Percentiles rank a stretch among this genome's conserved stretches.
phyloP scores from a whole-genome alignment of 257 asterid genomes.

The Anisodus tanguticus region DNA sequence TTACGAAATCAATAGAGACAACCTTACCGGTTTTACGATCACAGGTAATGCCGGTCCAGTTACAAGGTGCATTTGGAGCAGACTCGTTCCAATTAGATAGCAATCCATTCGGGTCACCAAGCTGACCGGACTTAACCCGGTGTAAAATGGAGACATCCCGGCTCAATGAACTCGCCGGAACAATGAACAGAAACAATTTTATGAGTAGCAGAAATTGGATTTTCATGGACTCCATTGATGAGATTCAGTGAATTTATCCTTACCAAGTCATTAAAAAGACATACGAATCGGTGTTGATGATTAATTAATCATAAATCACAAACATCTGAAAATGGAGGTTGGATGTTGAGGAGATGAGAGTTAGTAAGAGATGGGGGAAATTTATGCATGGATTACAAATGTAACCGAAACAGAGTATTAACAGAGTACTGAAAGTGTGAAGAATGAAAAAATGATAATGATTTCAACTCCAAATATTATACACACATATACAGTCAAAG shows the following conservation, averaged over 20 bases:
- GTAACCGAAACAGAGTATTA: not conserved
- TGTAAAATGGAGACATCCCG: constrained; percentile 66
- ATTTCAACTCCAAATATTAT: not conserved
- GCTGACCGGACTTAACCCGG: constrained; percentile 54
- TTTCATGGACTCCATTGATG: constrained; percentile 36
- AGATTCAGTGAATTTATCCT: not conserved
- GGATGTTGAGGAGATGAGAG: constrained; percentile 26
- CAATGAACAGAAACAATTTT: constrained; percentile 35
- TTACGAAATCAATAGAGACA: constrained; percentile 53
- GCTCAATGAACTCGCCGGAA: constrained; percentile 44
- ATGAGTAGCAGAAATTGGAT: constrained; percentile 27
- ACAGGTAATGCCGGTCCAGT: constrained; percentile 75
- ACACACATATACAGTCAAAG: too few species aligned
- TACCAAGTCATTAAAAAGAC: constrained; percentile 13
- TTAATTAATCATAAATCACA: not conserved
- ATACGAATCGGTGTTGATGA: not conserved
- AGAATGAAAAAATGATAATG: not conserved
- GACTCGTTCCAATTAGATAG: constrained; percentile 60
- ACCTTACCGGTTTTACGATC: constrained; percentile 44
- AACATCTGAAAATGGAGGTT: constrained; percentile 26
- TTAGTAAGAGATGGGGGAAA: not conserved
- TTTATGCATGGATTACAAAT: constrained; percentile 30
- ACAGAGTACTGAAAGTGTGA: constrained; percentile 9
- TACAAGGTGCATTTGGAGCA: constrained; percentile 59
- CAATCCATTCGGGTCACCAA: constrained; percentile 50